Evolutionary conservation across 2,329 filamentous ascomycete species (phyloP), one percentile per base, ranked within the genome.

Genomic region (Thermothelomyces thermophilus): DNA sequence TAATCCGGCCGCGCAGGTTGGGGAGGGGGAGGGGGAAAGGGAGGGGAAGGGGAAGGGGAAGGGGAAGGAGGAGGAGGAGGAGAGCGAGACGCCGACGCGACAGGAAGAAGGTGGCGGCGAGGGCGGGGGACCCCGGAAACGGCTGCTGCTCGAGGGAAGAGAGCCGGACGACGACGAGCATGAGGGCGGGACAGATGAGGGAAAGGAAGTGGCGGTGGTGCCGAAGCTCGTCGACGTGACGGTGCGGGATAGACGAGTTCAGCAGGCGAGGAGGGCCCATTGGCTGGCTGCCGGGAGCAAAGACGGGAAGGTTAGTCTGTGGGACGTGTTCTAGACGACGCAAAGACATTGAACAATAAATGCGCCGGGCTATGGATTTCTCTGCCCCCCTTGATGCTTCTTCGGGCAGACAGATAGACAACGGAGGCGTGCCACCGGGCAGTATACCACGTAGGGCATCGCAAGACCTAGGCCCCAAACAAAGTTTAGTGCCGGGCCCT

Each of bases 231-330:
- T 64, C 11, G 65, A 70, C 13, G 47, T 76, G 50, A 74, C 69
- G 2, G 80, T 89, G 43, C 84, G 80, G 52, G 77, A 82, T 31
- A 77, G 80, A 56, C 74, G 87, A 48, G 72, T 81, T 19, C 71
- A 71, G 31, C 82, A 81, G 59, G 83, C 85, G 10, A 82, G 79
- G 61, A 73, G 72, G 44, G 85, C 84, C 20, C 91, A 97, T 66
- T 97, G 91, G 90, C 66, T 97, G 45, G 93, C 86, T 16, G 88
- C 82, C 1, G 93, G 93, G 1, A 86, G 87, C 48, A 98, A 97
- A 66, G 93, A 97, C 70, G 93, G 91, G 16, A 95, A 94, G 66
- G 81, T 97, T 55, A 95, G 89, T 63, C 71, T 98, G 58, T 98
- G 93, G 93, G 88, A 96, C 70, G 83, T 97, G 51, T 98, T 93